Evolutionary conservation across 257 asterid genomes (phyloP).

Genomic region (Fraxinus pennsylvanica): DNA sequence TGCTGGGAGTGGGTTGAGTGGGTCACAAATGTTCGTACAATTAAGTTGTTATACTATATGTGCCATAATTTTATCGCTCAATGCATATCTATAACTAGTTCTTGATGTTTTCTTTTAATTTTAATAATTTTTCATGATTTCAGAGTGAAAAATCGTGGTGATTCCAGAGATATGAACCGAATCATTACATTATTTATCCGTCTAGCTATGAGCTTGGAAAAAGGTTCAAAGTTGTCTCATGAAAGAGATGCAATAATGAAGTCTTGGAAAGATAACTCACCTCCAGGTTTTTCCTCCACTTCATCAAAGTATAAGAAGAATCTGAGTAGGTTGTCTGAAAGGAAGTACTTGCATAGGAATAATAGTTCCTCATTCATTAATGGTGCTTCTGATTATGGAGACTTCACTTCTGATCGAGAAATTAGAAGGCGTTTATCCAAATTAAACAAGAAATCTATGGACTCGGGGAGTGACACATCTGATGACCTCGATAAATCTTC

Average conservation of each 20-base stretch:
- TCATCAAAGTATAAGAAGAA: conserved; percentile 72
- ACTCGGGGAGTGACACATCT: conserved; percentile 84
- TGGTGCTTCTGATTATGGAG: conserved; percentile 72
- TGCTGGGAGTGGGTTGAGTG: background rate
- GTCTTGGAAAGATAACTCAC: conserved; percentile 71
- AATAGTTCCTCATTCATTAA: conserved; percentile 52
- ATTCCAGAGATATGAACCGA: conserved; percentile 64
- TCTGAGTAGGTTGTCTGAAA: conserved; percentile 54
- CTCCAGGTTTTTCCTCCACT: conserved; percentile 77
- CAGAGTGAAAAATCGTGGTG: conserved; percentile 71
- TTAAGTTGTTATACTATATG: background rate
- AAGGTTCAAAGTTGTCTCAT: conserved; percentile 52
- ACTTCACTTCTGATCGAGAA: conserved; percentile 87
- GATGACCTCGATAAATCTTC: conserved; percentile 76
- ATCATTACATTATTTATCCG: conserved; percentile 69
- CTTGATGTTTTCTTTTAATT: conserved; percentile 4
- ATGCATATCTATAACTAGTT: background rate
- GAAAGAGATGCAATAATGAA: conserved; percentile 57
- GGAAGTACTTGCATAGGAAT: conserved; percentile 61
- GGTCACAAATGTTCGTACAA: background rate
- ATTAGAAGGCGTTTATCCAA: conserved; percentile 79
- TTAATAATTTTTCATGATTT: conserved; percentile 24
- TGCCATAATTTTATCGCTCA: background rate
- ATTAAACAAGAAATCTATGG: conserved; percentile 70
- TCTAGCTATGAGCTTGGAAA: conserved; percentile 80